phyloP scores from a whole-genome alignment of 257 asterid species.

The Solanum etuberosum region DNA sequence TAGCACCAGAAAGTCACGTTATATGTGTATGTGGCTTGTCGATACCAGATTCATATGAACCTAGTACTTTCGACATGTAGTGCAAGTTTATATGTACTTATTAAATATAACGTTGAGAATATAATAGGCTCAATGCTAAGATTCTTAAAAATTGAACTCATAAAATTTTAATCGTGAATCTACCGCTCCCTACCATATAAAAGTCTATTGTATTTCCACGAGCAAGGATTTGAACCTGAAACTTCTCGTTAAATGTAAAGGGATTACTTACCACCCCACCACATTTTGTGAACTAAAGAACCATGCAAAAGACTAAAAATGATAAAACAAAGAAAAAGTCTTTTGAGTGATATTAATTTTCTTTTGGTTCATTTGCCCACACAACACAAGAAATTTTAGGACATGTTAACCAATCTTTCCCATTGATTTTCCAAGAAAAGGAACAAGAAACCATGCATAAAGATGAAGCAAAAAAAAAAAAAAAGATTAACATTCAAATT shows the following conservation, averaged over 20 bases:
- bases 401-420: neutral
- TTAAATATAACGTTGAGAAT: neutral
- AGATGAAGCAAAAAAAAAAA: neutral
- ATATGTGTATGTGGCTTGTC: neutral
- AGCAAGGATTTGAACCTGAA: fast-evolving
- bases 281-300: neutral
- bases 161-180: too few relatives aligned
- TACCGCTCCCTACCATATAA: fast-evolving
- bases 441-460: neutral
- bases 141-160: too few relatives aligned
- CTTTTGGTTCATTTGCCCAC: neutral
- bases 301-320: neutral
- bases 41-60: neutral
- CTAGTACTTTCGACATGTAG: neutral
- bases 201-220: neutral
- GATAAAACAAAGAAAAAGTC: neutral
- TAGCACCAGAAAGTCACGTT: neutral
- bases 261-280: neutral
- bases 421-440: neutral
- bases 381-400: neutral
- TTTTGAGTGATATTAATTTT: neutral
- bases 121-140: neutral
- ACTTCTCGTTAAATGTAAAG: neutral
- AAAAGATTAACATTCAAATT: neutral
- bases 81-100: neutral